Evolutionary conservation across 441 rosid genomes (phyloP).

Genomic region (Erysimum cheiri): DNA sequence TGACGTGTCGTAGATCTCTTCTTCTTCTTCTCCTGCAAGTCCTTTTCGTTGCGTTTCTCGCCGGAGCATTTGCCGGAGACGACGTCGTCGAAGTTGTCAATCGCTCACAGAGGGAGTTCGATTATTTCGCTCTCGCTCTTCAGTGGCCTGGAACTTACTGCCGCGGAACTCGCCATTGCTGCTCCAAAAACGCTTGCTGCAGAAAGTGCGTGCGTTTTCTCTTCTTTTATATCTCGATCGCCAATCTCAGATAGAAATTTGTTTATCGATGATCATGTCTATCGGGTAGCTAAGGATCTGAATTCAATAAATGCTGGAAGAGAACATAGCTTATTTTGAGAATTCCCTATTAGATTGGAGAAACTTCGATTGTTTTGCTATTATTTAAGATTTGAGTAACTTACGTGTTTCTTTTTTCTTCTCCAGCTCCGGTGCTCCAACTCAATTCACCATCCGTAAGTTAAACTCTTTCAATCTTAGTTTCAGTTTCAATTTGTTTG

Average conservation of each 20-base stretch:
- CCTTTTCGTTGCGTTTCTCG: slow-evolving; percentile 8
- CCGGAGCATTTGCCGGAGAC: slow-evolving; percentile 24
- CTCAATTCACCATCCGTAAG: slow-evolving; percentile 95
- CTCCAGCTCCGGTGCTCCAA: slow-evolving; percentile 69
- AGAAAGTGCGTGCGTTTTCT: slow-evolving; percentile 76
- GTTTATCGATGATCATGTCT: neutral
- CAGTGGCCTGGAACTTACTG: slow-evolving; percentile 93
- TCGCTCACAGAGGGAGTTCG: slow-evolving; percentile 72
- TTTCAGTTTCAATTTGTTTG: slow-evolving; percentile 15
- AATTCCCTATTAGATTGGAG: neutral
- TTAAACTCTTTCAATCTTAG: slow-evolving; percentile 33
- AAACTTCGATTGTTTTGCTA: neutral
- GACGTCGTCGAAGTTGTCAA: slow-evolving; percentile 13
- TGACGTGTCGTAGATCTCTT: slow-evolving; percentile 31
- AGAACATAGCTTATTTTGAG: neutral
- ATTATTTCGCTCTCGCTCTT: slow-evolving; percentile 81
- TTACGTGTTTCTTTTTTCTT: neutral
- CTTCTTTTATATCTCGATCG: no score
- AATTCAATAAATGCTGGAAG: neutral
- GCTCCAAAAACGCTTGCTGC: slow-evolving; percentile 87
- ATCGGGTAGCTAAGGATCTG: slow-evolving; percentile 13
- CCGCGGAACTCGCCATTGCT: slow-evolving; percentile 74
- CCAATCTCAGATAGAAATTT: neutral
- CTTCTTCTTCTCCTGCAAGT: slow-evolving; percentile 10
- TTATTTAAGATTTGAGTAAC: neutral